Base-by-base conservation (phyloP, 768 basidiomycete genomes). In the Mycena leptocephala region DNA sequence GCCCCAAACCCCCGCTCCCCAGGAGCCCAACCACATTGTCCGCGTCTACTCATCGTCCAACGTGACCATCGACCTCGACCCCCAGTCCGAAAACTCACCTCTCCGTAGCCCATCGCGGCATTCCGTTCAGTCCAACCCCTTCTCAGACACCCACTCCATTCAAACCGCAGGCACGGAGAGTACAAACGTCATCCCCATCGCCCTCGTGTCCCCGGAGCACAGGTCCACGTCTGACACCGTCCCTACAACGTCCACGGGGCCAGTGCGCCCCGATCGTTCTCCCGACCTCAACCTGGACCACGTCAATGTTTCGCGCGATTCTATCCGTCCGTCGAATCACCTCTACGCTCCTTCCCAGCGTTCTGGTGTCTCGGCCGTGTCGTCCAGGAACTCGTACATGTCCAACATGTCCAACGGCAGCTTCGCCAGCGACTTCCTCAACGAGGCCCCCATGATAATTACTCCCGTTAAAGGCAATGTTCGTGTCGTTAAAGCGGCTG, bases 141-240 rank as follows among this genome's bases (percentile, higher is more conserved):
- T 96, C 84, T 90, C 91, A 53, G 95, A 96, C 80, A 85, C 84
- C 32, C 91, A 94, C 61, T 96, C 95, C 46, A 96, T 96, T 74
- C 94, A 95, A 84, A 96, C 95, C 33, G 92, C 93, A n/a, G 89
- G 91, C 55, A 93, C 95, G 18, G 93, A 95, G 81, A 91, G 91
- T 53, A 95, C 95, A 28, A 96, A 96, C 79, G 95, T 96, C 77
- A 96, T 96, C 72, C 95, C 95, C 75, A 96, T 96, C 74, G 95
- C 95, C 16, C 88, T 96, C 53, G 93, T 96, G 41, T 85, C 93
- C 28, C 91, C 94, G 22, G 91, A 91, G 26, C 88, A 90, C 61
- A 83, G 76, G 39, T 86, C 84, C 51, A 68, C 84, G 48, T 82
- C 83, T 11, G 79, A 83, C 67, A 78, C 81, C 20, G 80, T 81